phyloP scores from a whole-genome alignment of 1,284 basidiomycete genomes.

The Neonothopanus nambi region DNA sequence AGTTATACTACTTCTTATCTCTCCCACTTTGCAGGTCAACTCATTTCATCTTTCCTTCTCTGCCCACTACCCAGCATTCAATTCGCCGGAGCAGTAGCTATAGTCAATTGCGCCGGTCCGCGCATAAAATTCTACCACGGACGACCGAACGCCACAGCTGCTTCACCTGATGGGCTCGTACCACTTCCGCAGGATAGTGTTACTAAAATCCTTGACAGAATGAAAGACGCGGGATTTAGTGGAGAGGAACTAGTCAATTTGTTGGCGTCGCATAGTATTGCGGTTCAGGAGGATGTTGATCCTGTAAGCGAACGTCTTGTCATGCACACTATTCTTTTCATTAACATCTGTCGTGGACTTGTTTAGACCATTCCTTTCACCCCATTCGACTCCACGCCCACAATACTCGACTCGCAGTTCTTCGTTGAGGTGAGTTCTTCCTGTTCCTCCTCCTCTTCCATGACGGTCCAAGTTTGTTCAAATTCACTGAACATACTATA shows the following conservation, averaged over 20 bases:
- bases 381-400: constrained; percentile 32
- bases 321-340: too few relatives aligned
- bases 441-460: too few relatives aligned
- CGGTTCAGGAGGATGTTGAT: constrained; percentile 2
- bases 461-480: background rate
- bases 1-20: constrained; percentile 13
- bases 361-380: constrained; percentile 22
- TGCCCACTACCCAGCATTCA: background rate
- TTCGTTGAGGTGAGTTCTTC: constrained; percentile 30
- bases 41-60: background rate
- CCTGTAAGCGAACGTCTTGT: background rate
- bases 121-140: constrained; percentile 1
- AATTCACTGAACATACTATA: too few relatives aligned
- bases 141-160: background rate
- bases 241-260: background rate
- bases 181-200: background rate
- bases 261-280: constrained; percentile 1
- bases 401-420: constrained; percentile 30
- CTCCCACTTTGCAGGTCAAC: background rate
- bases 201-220: background rate
- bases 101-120: background rate
- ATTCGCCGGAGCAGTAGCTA: background rate
- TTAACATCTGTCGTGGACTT: background rate
- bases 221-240: background rate
- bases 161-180: background rate